A percentile compares a stretch with the other conserved stretches of the same genome.
These are phyloP conservation scores for Alnus rubra DNA, from an alignment of 306 rosid genomes.

Conservation along the genomic window DNA sequence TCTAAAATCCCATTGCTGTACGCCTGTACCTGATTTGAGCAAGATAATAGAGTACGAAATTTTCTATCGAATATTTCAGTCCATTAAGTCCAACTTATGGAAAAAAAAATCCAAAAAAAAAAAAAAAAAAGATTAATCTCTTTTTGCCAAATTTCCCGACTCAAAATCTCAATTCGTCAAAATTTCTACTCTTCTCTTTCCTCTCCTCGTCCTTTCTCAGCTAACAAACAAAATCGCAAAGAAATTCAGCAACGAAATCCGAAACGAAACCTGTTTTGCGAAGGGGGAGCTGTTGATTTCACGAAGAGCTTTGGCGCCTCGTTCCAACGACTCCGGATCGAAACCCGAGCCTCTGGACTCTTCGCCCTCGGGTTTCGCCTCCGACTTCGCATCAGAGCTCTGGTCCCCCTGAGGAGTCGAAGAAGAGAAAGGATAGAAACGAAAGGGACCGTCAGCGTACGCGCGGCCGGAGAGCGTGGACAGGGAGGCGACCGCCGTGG, in stretches of 20 bases:
- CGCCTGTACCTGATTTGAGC: background rate
- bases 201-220: conserved; percentile 1
- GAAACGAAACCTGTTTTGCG: conserved; percentile 57
- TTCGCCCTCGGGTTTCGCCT: conserved; percentile 43
- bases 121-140: background rate
- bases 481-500: conserved; percentile 64
- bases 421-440: conserved; percentile 54
- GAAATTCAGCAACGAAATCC: background rate
- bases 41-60: background rate
- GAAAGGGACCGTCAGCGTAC: conserved; percentile 64
- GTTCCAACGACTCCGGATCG: conserved; percentile 80
- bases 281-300: conserved; percentile 67
- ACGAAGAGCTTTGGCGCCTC: conserved; percentile 90
- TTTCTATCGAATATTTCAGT: background rate
- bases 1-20: no score
- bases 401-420: conserved; percentile 43
- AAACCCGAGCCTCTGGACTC: conserved; percentile 78
- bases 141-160: background rate
- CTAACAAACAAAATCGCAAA: conserved; percentile 10
- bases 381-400: conserved; percentile 45
- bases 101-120: background rate
- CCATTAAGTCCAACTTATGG: background rate
- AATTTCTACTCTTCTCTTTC: background rate
- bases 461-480: conserved; percentile 54
- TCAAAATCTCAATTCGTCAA: background rate